A percentile compares a stretch with the other conserved stretches of the same genome.
These are phyloP conservation scores for Lentinula raphanica DNA, from an alignment of 768 basidiomycete genomes.

Conservation along the genomic window DNA sequence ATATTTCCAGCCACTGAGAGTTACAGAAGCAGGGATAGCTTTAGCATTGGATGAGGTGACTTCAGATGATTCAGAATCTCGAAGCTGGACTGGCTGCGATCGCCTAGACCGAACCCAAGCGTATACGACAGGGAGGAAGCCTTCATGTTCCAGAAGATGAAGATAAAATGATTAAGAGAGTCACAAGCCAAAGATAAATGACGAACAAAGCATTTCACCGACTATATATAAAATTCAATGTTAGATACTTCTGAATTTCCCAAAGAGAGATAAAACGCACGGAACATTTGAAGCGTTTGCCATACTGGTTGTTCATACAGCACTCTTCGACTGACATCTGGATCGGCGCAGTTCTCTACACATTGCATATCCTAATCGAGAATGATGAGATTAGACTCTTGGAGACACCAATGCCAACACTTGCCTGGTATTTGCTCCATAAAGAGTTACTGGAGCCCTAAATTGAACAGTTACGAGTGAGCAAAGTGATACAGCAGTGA, in stretches of 20 bases:
- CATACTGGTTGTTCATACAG: constrained; percentile 94
- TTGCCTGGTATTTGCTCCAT: constrained; percentile 79
- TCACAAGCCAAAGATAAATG: constrained; percentile 8
- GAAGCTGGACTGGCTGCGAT: constrained; percentile 46
- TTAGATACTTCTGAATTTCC: neutral
- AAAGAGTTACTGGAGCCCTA: constrained; percentile 79
- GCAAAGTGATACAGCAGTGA: neutral
- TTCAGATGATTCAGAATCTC: constrained; percentile 41
- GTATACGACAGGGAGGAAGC: constrained; percentile 82
- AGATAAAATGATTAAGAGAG: constrained; percentile 16
- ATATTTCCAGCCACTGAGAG: constrained; percentile 62
- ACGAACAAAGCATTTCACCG: constrained; percentile 92
- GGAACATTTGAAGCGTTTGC: constrained; percentile 89
- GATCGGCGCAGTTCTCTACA: constrained; percentile 82
- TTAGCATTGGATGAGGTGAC: constrained; percentile 19
- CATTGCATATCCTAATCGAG: constrained; percentile 90
- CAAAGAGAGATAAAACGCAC: constrained; percentile 41
- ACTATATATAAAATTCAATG: constrained; percentile 36
- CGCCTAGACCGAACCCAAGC: constrained; percentile 51
- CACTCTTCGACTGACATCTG: constrained; percentile 54
- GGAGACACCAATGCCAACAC: constrained; percentile 13
- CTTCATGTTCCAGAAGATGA: constrained; percentile 30
- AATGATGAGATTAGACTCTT: constrained; percentile 8
- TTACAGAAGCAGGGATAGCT: constrained; percentile 27
- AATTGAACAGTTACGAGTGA: neutral